Evolutionary conservation across 2,329 filamentous ascomycete species (phyloP).

Genomic region (Trichoderma sp.): DNA sequence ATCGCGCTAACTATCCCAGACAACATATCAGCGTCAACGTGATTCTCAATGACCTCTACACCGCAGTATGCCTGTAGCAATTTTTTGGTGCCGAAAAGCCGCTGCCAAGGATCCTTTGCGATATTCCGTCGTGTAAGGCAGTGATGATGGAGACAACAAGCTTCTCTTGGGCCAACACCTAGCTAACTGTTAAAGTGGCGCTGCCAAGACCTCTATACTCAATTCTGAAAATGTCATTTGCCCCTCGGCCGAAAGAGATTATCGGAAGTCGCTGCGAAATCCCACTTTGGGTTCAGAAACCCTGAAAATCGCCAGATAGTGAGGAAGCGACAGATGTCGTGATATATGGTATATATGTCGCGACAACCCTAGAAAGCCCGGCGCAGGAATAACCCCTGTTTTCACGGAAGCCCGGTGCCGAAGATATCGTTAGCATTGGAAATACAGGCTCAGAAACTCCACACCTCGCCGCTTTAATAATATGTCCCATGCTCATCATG

Average conservation of each 20-base stretch:
- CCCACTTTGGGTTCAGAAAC: neutral
- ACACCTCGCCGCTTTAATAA: slow-evolving; percentile 9
- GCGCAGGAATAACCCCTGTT: neutral
- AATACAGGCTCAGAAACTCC: neutral
- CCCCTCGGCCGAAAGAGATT: neutral
- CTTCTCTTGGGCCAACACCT: neutral
- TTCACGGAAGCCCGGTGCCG: slow-evolving; percentile 1
- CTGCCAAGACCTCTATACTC: neutral
- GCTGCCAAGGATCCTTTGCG: neutral
- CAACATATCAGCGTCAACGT: neutral
- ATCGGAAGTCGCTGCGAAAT: neutral
- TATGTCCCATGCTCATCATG: neutral
- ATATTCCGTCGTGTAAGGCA: neutral
- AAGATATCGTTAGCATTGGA: neutral
- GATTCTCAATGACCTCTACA: neutral
- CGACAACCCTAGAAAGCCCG: neutral
- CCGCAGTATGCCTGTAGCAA: neutral
- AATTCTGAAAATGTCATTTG: neutral
- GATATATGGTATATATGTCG: neutral
- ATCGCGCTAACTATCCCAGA: neutral
- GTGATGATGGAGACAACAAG: neutral
- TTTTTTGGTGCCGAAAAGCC: neutral
- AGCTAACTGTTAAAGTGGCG: neutral
- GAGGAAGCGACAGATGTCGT: neutral
- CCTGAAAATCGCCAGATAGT: neutral